A percentile compares a stretch with the other conserved stretches of the same genome.
Conservation (phyloP, 2,329 filamentous ascomycete species). For the Pseudocercospora musae region DNA sequence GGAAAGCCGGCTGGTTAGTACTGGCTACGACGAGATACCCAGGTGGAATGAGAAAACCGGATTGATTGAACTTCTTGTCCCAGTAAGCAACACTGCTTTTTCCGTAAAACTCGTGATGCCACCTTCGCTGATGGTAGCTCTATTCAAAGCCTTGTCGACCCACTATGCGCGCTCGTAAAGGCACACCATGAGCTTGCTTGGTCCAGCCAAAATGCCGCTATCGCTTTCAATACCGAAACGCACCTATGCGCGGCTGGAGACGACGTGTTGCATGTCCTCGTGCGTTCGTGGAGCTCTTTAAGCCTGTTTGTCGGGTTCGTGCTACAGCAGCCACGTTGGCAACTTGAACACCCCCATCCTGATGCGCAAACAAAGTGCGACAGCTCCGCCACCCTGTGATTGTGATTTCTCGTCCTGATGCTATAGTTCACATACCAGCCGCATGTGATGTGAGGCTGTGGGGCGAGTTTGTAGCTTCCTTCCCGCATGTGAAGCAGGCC, state of each 20-base stretch:
- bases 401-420: neutral
- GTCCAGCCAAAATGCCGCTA: too few species aligned
- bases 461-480: neutral
- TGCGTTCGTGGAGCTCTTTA: neutral
- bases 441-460: neutral
- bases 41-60: neutral
- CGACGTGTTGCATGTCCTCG: neutral
- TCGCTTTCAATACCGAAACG: neutral
- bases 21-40: conserved; percentile 1
- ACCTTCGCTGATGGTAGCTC: neutral
- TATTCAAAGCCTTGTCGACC: neutral
- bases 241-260: neutral
- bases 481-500: neutral
- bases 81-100: neutral
- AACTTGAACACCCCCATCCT: neutral
- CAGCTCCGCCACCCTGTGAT: neutral
- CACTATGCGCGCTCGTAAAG: too few species aligned
- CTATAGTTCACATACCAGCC: neutral
- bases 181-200: too few species aligned
- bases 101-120: neutral
- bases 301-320: neutral
- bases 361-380: neutral
- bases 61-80: neutral
- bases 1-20: neutral
- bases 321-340: neutral